A percentile compares a stretch with the other conserved stretches of the same genome.
Conservation (phyloP, 2,329 filamentous ascomycete species). For the Ambrosiella xylebori region DNA sequence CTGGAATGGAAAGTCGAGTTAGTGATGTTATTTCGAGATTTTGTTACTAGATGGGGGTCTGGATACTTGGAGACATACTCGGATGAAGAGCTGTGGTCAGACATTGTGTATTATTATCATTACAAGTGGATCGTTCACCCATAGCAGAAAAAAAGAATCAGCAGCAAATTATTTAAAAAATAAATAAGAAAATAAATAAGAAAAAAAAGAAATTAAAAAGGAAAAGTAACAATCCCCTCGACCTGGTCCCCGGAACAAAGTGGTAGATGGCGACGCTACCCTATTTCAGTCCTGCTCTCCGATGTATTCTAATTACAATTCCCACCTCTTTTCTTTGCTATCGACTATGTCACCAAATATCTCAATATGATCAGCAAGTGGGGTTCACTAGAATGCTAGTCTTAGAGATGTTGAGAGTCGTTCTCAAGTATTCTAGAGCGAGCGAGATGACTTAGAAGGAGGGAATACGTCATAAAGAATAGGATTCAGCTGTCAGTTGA, state of each 20-base stretch:
- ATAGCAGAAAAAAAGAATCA: background rate
- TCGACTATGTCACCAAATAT: background rate
- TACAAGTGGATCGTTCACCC: no score
- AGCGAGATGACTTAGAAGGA: no score
- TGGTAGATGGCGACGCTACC: background rate
- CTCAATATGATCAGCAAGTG: background rate
- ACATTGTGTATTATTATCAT: background rate
- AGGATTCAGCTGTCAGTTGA: no score
- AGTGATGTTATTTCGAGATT: no score
- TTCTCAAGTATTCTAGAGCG: no score
- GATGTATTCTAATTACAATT: background rate
- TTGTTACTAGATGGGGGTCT: no score
- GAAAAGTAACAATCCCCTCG: background rate
- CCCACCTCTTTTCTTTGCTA: background rate
- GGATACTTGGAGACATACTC: no score
- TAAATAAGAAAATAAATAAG: background rate
- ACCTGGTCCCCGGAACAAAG: background rate
- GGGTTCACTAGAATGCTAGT: no score
- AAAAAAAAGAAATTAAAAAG: background rate
- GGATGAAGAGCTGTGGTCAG: background rate
- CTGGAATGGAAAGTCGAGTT: background rate
- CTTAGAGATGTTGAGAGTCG: no score
- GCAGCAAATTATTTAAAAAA: background rate
- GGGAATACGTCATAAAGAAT: no score
- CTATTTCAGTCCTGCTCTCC: background rate